Evolutionary conservation across 75 land plant species (phyloP).

Genomic region (Sequoia sempervirens): DNA sequence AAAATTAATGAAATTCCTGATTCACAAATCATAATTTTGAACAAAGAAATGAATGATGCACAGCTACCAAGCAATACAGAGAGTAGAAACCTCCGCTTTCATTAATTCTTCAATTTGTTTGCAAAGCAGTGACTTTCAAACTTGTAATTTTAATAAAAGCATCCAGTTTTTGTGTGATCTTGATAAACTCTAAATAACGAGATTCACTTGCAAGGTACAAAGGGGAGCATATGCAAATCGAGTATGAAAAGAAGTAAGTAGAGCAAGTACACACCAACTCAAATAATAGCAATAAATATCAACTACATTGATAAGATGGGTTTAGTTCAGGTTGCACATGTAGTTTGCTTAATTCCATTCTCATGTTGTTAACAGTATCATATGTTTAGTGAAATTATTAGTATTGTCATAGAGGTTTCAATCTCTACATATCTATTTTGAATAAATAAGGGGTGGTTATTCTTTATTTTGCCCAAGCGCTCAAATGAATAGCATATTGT

Average conservation of each 20-base stretch:
- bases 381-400: background rate
- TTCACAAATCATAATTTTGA: background rate
- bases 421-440: too few relatives aligned
- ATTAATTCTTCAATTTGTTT: too few relatives aligned
- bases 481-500: background rate
- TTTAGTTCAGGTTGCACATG: background rate
- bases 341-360: too few relatives aligned
- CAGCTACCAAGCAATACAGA: too few relatives aligned
- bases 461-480: background rate
- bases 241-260: background rate
- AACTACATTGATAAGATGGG: background rate
- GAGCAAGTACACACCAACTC: background rate
- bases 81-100: too few relatives aligned
- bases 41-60: background rate
- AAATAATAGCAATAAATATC: background rate
- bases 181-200: too few relatives aligned
- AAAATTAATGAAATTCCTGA: background rate
- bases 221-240: background rate
- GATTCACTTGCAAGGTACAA: too few relatives aligned
- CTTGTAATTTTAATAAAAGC: too few relatives aligned
- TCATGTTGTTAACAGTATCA: background rate
- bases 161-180: too few relatives aligned
- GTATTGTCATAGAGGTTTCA: background rate
- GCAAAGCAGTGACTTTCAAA: too few relatives aligned
- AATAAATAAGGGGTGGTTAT: background rate